Evolutionary conservation across 2,329 filamentous ascomycete species (phyloP), one percentile per base, ranked within the genome.

Genomic region (Cercospora brassicicola): DNA sequence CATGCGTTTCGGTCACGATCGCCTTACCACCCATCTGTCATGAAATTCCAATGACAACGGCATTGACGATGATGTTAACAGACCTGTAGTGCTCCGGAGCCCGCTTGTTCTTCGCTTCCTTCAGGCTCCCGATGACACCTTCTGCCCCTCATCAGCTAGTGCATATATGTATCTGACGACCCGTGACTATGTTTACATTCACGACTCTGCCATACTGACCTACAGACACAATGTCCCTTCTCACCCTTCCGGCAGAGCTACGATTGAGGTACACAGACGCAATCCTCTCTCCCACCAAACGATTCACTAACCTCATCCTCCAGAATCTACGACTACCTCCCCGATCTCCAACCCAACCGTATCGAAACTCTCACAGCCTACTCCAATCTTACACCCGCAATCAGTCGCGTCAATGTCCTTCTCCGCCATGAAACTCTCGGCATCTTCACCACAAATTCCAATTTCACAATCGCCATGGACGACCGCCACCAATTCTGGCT

Each of bases 371-470:
- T 74, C 9, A 68, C 69, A 7, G 63, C 69, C 28, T 57, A 68
- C 36, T 61, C 70, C 15, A 36, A 64, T 48, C 62, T 72, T 18
- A 75, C 73, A 6, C 75, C 73, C 11, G 31, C 73, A 9, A 72
- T 76, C 20, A 73, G 71, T 39, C 69, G 72, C 42, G 67, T 68
- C 18, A 70, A 66, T 61, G 53, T 28, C 2, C 57, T 67, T 3
- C 45, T 76, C 9, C 67, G 72, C 18, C n/a, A 67, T 7, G 75
- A 76, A 57, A 71, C 75, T 1, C 33, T 76, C 2, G 68, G 72
- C 10, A 48, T 76, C n/a, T 74, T 69, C 64, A 71, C 70, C 5
- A 26, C 51, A 6, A 70, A 70, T 36, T 59, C 69, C 1, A 65
- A 64, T n/a, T 76, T 76, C 65, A 61, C 48, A 39, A 69, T 74